Evolutionary conservation across 176 grass and related monocot genomes (phyloP).

Genomic region (Lolium perenne): DNA sequence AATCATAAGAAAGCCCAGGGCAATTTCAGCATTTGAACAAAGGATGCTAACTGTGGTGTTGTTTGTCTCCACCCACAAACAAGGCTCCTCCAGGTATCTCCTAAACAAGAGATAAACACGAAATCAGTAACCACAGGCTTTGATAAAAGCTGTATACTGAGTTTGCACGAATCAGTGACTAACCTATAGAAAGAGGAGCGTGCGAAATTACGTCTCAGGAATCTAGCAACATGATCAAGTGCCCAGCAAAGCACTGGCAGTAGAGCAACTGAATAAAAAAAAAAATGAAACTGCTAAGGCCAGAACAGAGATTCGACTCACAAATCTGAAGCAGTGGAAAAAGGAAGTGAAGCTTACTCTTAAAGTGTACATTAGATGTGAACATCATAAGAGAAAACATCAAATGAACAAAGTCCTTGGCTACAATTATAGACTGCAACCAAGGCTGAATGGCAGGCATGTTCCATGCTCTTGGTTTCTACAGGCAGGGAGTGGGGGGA

Average conservation of each 20-base stretch:
- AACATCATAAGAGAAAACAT: conserved; percentile 86
- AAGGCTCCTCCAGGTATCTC: conserved; percentile 86
- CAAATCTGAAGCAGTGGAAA: conserved; percentile 29
- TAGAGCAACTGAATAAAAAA: conserved; percentile 73
- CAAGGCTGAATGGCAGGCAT: conserved; percentile 77
- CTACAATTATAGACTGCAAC: conserved; percentile 78
- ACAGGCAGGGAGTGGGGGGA: conserved; percentile 32
- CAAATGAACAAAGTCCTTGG: conserved; percentile 92
- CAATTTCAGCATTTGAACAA: conserved; percentile 88
- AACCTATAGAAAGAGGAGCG: conserved; percentile 87
- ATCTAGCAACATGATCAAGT: conserved; percentile 88
- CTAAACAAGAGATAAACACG: conserved; percentile 52
- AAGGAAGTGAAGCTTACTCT: conserved; percentile 53
- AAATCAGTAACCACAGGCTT: conserved; percentile 47
- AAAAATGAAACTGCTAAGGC: conserved; percentile 30
- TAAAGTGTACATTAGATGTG: conserved; percentile 77
- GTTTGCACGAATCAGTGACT: conserved; percentile 12
- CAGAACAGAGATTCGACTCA: conserved; percentile 3
- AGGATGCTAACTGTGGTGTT: conserved; percentile 68
- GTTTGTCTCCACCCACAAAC: conserved; percentile 87
- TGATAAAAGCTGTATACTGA: conserved; percentile 2
- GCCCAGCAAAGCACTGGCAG: conserved; percentile 95
- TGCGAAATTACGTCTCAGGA: conserved; percentile 81
- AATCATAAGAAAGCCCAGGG: conserved; percentile 87
- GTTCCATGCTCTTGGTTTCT: conserved; percentile 94